Percentiles rank a stretch among this genome's conserved stretches.
Evolutionary conservation across 2,329 filamentous ascomycete genomes (phyloP).

Genomic region (Sordariomycetes sp.): DNA sequence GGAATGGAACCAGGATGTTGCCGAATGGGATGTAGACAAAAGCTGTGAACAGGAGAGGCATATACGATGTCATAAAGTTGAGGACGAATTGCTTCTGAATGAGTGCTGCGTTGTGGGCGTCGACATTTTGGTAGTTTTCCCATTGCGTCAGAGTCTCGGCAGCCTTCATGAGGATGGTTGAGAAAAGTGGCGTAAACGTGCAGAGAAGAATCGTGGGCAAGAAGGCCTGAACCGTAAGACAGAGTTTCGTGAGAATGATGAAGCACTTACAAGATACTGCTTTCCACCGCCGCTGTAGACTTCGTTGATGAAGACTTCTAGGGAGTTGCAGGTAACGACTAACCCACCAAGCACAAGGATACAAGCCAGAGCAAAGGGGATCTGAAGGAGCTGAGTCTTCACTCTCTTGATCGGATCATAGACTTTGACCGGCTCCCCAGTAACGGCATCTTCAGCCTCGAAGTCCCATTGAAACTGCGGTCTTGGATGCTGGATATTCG

Average conservation of each 20-base stretch:
- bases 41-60: conserved; percentile 83
- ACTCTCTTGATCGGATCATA: conserved; percentile 72
- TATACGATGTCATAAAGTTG: conserved; percentile 94
- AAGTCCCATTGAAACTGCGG: conserved; percentile 73
- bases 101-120: conserved; percentile 73
- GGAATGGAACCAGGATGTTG: conserved; percentile 70
- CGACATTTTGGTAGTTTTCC: conserved; percentile 89
- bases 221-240: too few species aligned
- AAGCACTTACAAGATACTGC: conserved; percentile 58
- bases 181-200: conserved; percentile 69
- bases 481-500: conserved; percentile 68
- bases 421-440: conserved; percentile 66
- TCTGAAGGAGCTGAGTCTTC: conserved; percentile 66
- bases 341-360: conserved; percentile 65
- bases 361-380: conserved; percentile 76
- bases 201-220: conserved; percentile 85
- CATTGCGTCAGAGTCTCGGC: conserved; percentile 70
- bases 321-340: conserved; percentile 79
- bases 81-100: conserved; percentile 91
- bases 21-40: conserved; percentile 95
- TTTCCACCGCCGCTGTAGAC: conserved; percentile 88
- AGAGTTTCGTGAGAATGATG: too few species aligned
- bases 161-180: conserved; percentile 62
- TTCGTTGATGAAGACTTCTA: conserved; percentile 93
- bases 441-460: conserved; percentile 68